These are phyloP conservation scores for Neurospora pannonica DNA, from an alignment of 495 filamentous ascomycete genomes.

Conservation along the genomic window DNA sequence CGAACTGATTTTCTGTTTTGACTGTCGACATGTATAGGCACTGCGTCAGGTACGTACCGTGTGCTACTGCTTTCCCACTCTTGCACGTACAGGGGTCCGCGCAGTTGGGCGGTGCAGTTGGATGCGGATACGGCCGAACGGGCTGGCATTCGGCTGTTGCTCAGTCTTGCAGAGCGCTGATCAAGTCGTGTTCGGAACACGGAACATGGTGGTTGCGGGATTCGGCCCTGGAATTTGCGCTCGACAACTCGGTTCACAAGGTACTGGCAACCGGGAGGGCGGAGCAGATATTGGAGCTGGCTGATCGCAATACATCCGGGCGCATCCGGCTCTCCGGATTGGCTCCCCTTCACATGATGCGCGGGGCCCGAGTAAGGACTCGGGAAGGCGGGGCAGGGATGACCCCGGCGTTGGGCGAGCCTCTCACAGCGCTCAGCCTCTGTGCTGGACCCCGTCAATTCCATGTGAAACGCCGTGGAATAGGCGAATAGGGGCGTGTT, in stretches of 20 bases:
- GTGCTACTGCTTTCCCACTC: not conserved
- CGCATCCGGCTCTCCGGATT: not conserved
- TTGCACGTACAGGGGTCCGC: not conserved
- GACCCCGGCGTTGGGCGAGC: not conserved
- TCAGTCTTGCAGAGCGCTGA: not conserved
- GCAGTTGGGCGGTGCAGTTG: not conserved
- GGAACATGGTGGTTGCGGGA: not conserved
- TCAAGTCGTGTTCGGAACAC: not conserved
- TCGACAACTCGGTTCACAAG: not conserved
- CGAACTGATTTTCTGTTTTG: not conserved
- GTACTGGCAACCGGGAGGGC: not conserved
- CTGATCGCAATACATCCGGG: not conserved
- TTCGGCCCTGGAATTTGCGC: not conserved
- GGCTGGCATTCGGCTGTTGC: not conserved
- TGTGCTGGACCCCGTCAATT: not conserved
- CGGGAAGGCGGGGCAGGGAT: not conserved
- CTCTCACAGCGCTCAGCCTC: not conserved
- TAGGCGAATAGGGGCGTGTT: not conserved
- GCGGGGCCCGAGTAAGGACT: not conserved
- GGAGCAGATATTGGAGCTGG: not conserved
- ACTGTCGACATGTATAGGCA: not conserved
- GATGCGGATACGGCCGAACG: not conserved
- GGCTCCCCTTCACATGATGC: not conserved
- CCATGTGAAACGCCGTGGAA: not conserved
- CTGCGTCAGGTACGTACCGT: not conserved